Conservation (phyloP, 2,329 filamentous ascomycete species). For the Claviceps monticola region DNA sequence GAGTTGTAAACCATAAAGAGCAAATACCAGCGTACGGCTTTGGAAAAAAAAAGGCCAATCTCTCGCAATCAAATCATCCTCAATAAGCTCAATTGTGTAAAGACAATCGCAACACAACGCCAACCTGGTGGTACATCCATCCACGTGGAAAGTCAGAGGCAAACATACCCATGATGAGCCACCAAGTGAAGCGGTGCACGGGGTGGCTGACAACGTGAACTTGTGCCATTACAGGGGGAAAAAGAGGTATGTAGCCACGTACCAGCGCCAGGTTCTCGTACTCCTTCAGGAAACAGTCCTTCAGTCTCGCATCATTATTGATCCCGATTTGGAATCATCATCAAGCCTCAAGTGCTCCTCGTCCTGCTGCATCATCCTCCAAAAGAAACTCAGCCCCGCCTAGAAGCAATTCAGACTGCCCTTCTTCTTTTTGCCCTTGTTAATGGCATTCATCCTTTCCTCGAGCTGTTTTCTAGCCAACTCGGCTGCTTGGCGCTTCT, state of each 20-base stretch:
- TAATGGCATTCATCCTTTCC: conserved; percentile 85
- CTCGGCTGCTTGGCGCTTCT: conserved; percentile 82
- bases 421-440: conserved; percentile 87
- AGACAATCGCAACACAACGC: not conserved
- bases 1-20: not conserved
- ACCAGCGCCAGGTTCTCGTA: not conserved
- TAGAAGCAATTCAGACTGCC: conserved; percentile 95
- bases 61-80: not conserved
- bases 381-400: conserved; percentile 10
- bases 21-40: not conserved
- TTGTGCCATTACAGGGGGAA: no score
- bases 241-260: not conserved
- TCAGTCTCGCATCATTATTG: not conserved
- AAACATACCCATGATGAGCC: no score
- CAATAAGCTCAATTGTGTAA: not conserved
- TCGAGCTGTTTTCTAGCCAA: conserved; percentile 78
- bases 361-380: conserved; percentile 4
- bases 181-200: no score
- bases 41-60: not conserved
- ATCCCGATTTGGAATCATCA: not conserved
- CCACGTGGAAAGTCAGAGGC: no score
- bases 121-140: not conserved
- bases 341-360: not conserved
- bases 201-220: no score
- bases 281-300: no score